phyloP scores from a whole-genome alignment of 2,329 filamentous ascomycete species.

The Aspergillus alliaceus region DNA sequence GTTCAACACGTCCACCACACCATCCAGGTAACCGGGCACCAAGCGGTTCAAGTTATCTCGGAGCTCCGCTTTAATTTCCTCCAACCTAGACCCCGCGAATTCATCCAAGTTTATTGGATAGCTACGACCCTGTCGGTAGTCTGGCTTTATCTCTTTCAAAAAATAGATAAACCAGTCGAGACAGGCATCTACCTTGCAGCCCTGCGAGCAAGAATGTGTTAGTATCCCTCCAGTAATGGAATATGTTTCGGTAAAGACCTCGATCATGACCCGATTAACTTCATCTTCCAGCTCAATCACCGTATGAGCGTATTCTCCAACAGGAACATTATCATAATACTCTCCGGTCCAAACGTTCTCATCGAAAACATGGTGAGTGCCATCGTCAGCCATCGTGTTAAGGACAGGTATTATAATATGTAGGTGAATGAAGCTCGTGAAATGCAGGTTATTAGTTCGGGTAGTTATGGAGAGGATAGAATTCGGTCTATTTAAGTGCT shows the following conservation, averaged over 20 bases:
- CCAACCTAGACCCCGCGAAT: neutral
- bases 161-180: neutral
- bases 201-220: neutral
- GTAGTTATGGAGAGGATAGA: too few species aligned
- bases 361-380: neutral
- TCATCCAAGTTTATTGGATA: neutral
- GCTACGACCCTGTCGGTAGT: accelerated
- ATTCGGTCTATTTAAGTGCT: too few species aligned
- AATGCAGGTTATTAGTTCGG: too few species aligned
- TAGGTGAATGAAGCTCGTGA: too few species aligned
- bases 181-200: neutral
- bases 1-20: neutral
- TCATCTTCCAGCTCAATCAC: neutral
- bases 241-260: neutral
- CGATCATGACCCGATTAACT: neutral
- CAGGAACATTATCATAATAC: neutral
- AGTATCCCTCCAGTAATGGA: neutral
- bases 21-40: neutral
- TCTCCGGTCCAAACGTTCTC: neutral
- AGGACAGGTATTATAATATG: too few species aligned
- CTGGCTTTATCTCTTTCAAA: neutral
- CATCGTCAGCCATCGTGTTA: neutral
- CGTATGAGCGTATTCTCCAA: neutral
- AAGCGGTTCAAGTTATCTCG: neutral
- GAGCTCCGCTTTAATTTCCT: neutral